phyloP scores from a whole-genome alignment of 73 alveolate genomes.

The Tetrahymena thermophila region DNA sequence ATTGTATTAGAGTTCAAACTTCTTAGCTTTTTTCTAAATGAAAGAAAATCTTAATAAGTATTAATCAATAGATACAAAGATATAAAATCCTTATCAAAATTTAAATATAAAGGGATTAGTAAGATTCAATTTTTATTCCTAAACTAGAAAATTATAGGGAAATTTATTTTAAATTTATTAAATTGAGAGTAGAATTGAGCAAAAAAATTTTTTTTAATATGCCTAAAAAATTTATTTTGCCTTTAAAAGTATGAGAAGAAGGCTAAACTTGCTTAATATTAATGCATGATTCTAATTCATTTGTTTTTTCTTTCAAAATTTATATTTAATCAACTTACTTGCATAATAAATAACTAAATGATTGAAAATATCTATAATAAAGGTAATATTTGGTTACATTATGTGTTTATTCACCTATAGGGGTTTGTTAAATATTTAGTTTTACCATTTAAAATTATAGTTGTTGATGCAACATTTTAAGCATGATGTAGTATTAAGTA shows the following conservation, averaged over 20 bases:
- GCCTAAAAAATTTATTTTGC: no score
- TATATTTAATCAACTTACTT: background rate
- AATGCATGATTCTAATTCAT: background rate
- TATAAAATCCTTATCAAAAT: background rate
- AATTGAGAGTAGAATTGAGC: background rate
- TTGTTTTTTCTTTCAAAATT: background rate
- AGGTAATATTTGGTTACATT: no score
- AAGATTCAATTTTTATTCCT: background rate
- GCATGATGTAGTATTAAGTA: background rate
- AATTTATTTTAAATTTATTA: no score
- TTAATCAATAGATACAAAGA: background rate
- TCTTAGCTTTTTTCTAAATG: background rate
- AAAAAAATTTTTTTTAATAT: no score
- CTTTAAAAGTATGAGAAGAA: no score
- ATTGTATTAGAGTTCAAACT: background rate
- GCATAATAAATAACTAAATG: background rate
- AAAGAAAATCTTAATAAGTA: background rate
- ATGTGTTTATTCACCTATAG: background rate
- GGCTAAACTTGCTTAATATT: no score
- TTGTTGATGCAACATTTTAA: background rate
- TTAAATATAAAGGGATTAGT: no score
- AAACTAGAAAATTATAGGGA: background rate
- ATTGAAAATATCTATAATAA: background rate
- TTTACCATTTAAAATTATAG: background rate
- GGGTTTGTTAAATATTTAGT: background rate